phyloP scores from a whole-genome alignment of 495 filamentous ascomycete genomes.

The Friedmanniomyces endolithicus region DNA sequence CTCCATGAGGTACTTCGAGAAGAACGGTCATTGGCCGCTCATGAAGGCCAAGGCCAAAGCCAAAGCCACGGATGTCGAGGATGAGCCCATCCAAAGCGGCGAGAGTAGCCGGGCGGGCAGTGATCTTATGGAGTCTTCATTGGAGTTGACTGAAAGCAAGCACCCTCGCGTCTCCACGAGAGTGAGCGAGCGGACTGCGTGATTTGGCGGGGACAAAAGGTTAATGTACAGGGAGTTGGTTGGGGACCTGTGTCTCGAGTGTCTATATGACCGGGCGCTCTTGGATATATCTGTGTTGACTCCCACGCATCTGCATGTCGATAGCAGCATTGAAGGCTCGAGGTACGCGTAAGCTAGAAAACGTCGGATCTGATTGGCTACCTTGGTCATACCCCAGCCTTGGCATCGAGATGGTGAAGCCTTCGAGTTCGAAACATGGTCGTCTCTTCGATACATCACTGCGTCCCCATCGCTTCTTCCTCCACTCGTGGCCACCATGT shows the following conservation, averaged over 20 bases:
- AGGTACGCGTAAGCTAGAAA: too few relatives aligned
- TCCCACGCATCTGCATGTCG: too few relatives aligned
- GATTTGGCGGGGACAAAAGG: too few relatives aligned
- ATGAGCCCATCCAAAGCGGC: background rate
- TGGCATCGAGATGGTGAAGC: too few relatives aligned
- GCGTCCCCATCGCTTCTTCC: background rate
- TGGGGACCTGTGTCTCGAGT: too few relatives aligned
- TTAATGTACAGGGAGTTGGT: too few relatives aligned
- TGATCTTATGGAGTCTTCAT: background rate
- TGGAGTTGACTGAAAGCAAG: background rate
- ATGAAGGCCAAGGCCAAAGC: conserved; percentile 32
- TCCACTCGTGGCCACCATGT: conserved; percentile 8
- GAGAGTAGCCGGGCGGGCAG: background rate
- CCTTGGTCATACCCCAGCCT: too few relatives aligned
- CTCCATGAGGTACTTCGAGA: conserved; percentile 54
- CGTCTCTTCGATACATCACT: background rate
- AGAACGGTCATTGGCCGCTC: conserved; percentile 53
- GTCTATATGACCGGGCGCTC: too few relatives aligned
- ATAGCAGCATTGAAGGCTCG: too few relatives aligned
- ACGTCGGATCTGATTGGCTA: too few relatives aligned
- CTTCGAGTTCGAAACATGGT: background rate
- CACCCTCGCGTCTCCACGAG: background rate
- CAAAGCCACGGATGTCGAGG: conserved; percentile 5
- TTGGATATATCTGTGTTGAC: too few relatives aligned
- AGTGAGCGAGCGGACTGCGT: background rate